These are phyloP conservation scores for Suillus bovinus DNA, from an alignment of 768 basidiomycete species.

Conservation along the genomic window DNA sequence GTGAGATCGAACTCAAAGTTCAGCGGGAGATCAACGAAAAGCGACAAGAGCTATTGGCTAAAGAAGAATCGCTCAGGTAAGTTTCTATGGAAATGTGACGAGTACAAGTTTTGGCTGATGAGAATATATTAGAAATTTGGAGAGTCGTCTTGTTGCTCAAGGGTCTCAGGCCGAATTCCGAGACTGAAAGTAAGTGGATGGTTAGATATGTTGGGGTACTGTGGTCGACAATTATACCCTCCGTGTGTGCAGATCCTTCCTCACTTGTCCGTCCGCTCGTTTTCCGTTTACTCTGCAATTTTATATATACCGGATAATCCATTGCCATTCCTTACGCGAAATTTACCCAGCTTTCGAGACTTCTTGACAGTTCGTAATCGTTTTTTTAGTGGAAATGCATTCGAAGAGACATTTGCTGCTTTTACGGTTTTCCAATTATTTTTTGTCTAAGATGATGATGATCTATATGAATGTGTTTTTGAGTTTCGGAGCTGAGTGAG, in stretches of 20 bases:
- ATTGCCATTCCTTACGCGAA: constrained; percentile 35
- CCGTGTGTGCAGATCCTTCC: constrained; percentile 33
- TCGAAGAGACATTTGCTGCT: constrained; percentile 3
- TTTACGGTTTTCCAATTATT: not conserved
- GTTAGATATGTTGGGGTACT: constrained; percentile 25
- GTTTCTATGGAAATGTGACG: constrained; percentile 1
- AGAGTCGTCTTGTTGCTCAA: constrained; percentile 89
- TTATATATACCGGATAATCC: constrained; percentile 36
- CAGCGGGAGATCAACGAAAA: constrained; percentile 98
- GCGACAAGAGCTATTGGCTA: constrained; percentile 93
- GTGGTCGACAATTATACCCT: constrained; percentile 36
- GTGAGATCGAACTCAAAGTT: constrained; percentile 97
- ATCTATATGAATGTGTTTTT: not conserved
- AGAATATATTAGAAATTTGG: constrained; percentile 62
- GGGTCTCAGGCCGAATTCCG: constrained; percentile 81
- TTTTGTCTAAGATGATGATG: not conserved
- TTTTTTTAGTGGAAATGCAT: constrained; percentile 13
- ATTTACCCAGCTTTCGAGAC: constrained; percentile 32
- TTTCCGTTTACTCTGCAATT: constrained; percentile 35
- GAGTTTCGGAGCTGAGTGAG: not conserved
- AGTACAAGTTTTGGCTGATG: constrained; percentile 9
- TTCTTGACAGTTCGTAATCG: constrained; percentile 22
- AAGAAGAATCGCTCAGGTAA: constrained; percentile 90
- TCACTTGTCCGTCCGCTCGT: constrained; percentile 37
- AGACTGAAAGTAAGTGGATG: constrained; percentile 44